A percentile compares a stretch with the other conserved stretches of the same genome.
Evolutionary conservation across 352 stramenopile species (phyloP).

Genomic region (Globisporangium recalcitrans): DNA sequence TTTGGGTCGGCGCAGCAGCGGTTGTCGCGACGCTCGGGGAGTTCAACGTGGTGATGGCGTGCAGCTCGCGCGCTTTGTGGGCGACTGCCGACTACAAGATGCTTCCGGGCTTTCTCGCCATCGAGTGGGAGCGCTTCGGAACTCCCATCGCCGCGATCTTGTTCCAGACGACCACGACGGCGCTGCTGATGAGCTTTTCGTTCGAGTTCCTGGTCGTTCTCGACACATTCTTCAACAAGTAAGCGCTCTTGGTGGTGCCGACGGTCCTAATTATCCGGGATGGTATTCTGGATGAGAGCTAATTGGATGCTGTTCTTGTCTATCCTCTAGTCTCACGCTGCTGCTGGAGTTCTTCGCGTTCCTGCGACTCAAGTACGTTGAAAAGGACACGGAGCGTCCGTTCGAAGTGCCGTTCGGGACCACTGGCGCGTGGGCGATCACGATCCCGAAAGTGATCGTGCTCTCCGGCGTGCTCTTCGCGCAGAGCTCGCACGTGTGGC

Average conservation of each 20-base stretch:
- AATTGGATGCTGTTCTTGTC: not conserved
- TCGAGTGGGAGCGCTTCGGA: conserved; percentile 70
- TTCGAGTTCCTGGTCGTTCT: conserved; percentile 80
- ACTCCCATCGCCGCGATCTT: conserved; percentile 74
- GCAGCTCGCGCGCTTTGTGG: conserved; percentile 76
- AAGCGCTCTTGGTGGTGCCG: conserved; percentile 17
- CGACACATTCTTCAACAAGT: conserved; percentile 89
- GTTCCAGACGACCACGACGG: conserved; percentile 70
- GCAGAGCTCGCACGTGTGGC: conserved; percentile 58
- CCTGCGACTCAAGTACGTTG: conserved; percentile 76
- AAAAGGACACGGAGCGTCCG: conserved; percentile 66
- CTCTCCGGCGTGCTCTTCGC: conserved; percentile 66
- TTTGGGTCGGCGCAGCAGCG: conserved; percentile 75
- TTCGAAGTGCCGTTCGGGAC: conserved; percentile 73
- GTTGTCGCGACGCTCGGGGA: conserved; percentile 77
- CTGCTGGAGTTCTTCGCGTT: conserved; percentile 84
- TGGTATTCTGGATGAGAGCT: not conserved
- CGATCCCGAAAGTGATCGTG: conserved; percentile 76
- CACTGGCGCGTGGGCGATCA: conserved; percentile 68
- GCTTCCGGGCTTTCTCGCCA: conserved; percentile 53
- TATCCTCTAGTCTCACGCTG: conserved; percentile 45
- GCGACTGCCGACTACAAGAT: conserved; percentile 82
- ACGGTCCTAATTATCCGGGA: not conserved
- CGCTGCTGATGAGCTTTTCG: conserved; percentile 81
- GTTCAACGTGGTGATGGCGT: conserved; percentile 87